Evolutionary conservation across 2,329 filamentous ascomycete genomes (phyloP).

Genomic region (Arthrobotrys conoides): DNA sequence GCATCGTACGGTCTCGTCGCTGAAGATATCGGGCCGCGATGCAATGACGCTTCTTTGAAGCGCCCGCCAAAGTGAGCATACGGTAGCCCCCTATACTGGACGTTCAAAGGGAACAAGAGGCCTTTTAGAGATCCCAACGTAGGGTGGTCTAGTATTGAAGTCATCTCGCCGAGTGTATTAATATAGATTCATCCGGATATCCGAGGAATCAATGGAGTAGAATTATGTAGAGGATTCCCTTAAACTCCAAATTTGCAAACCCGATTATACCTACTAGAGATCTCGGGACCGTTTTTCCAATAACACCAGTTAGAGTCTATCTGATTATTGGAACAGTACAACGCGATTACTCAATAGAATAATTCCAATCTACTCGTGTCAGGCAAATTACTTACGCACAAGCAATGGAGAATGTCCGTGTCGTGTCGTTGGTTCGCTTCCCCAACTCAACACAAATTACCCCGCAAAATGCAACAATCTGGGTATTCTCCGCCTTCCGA

Average conservation of each 20-base stretch:
- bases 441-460: constrained; percentile 28
- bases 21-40: constrained; percentile 38
- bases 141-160: constrained; percentile 20
- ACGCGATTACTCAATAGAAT: too few relatives aligned
- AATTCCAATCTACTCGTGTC: too few relatives aligned
- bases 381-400: background rate
- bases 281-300: too few relatives aligned
- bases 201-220: background rate
- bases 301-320: too few relatives aligned
- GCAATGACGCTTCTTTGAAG: constrained; percentile 65
- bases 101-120: constrained; percentile 38
- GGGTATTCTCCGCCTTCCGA: constrained; percentile 51
- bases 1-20: constrained; percentile 64
- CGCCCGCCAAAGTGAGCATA: constrained; percentile 66
- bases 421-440: background rate
- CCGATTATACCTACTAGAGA: too few relatives aligned
- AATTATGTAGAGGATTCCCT: too few relatives aligned
- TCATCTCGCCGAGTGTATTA: background rate
- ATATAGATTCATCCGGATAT: background rate
- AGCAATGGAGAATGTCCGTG: constrained; percentile 12
- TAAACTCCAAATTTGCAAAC: too few relatives aligned
- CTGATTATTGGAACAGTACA: too few relatives aligned
- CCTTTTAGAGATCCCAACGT: constrained; percentile 34
- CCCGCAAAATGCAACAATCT: constrained; percentile 50
- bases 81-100: constrained; percentile 66